A percentile compares a stretch with the other conserved stretches of the same genome.
phyloP scores from a whole-genome alignment of 129 eudicot species.

The Arctium minus region DNA sequence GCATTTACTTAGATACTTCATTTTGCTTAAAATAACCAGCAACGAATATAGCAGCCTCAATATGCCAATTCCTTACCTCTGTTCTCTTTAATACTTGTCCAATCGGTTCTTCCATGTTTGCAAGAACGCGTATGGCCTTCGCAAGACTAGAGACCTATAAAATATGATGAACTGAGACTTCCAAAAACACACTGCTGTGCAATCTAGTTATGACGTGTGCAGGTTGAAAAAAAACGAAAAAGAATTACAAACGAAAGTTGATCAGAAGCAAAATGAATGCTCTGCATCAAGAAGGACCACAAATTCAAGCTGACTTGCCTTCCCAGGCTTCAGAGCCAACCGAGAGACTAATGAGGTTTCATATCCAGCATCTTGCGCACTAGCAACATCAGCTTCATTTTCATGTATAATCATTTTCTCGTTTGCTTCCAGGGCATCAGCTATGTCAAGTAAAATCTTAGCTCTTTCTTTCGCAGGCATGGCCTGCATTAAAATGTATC shows the following conservation, averaged over 20 bases:
- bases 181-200: neutral
- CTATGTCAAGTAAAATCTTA: slow-evolving; percentile 69
- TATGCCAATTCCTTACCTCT: slow-evolving; percentile 48
- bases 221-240: neutral
- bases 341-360: slow-evolving; percentile 72
- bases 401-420: slow-evolving; percentile 60
- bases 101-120: slow-evolving; percentile 92
- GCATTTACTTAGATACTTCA: neutral
- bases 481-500: slow-evolving; percentile 45
- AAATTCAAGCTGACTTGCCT: slow-evolving; percentile 48
- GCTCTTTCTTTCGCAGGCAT: slow-evolving; percentile 72
- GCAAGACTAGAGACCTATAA: slow-evolving; percentile 73
- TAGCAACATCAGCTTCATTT: slow-evolving; percentile 78
- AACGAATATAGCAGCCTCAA: neutral
- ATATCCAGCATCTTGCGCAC: slow-evolving; percentile 71
- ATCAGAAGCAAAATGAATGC: slow-evolving; percentile 2
- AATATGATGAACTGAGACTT: neutral
- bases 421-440: slow-evolving; percentile 84
- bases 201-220: neutral
- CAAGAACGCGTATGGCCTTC: slow-evolving; percentile 82
- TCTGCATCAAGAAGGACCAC: neutral
- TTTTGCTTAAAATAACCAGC: neutral
- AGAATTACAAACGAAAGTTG: neutral
- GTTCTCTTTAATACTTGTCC: slow-evolving; percentile 81
- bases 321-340: slow-evolving; percentile 75